Conservation (phyloP, 2,329 filamentous ascomycete genomes). For the Talaromyces sp. region DNA sequence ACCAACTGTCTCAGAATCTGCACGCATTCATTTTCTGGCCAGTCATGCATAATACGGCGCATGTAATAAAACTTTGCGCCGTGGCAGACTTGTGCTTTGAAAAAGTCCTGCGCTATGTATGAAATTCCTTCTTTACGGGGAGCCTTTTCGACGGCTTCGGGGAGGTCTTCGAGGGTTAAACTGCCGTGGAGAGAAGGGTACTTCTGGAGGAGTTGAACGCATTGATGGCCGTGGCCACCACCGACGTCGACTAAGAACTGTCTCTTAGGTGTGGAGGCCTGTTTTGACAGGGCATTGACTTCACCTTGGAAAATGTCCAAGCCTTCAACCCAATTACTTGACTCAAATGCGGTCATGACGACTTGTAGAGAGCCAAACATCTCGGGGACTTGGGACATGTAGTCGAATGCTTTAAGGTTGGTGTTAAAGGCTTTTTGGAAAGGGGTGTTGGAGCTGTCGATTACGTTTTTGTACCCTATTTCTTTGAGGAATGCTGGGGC, state of each 20-base stretch:
- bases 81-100: conserved; percentile 16
- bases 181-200: conserved; percentile 5
- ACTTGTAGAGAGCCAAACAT: conserved; percentile 10
- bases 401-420: conserved; percentile 11
- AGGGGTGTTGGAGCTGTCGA: conserved; percentile 22
- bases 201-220: conserved; percentile 8
- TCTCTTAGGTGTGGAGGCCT: background rate
- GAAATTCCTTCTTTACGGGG: conserved; percentile 11
- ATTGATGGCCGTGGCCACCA: conserved; percentile 16
- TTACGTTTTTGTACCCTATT: conserved; percentile 28
- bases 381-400: conserved; percentile 6
- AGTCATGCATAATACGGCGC: conserved; percentile 16
- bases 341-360: conserved; percentile 21
- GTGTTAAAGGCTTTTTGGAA: conserved; percentile 17
- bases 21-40: conserved; percentile 13
- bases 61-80: conserved; percentile 17
- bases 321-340: conserved; percentile 7
- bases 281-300: background rate
- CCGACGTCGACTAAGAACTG: conserved; percentile 17
- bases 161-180: conserved; percentile 13
- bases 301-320: conserved; percentile 5
- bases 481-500: conserved; percentile 28
- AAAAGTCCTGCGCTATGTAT: conserved; percentile 19
- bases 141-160: conserved; percentile 12
- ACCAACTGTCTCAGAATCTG: conserved; percentile 8